Base-by-base conservation (phyloP, 2,329 filamentous ascomycete species). In the Neocucurbitaria cava region DNA sequence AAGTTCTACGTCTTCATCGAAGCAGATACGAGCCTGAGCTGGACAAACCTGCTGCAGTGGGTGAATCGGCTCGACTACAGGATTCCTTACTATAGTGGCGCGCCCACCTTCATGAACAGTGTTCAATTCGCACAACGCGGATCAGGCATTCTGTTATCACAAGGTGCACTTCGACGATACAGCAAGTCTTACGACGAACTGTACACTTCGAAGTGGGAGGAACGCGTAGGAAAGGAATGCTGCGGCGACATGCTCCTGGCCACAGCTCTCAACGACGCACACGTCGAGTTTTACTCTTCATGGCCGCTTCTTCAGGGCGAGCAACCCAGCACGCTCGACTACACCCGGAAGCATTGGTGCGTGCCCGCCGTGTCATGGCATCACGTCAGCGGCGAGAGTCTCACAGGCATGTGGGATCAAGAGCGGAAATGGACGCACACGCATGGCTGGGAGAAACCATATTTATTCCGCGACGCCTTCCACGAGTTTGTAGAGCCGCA, bases 271-370 rank as follows among this genome's bases (percentile, higher is more conserved):
- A 50, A 55, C 7, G 67, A 78, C 7, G 69, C 72, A 9, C 67
- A 69, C 17, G 71, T 77, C 17, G 70, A 72, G 21, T 65, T 76
- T 17, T 73, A 76, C 5, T 68, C 69, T 20, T 70, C 74, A 0
- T 79, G 73, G 65, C 79, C 79, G 0, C 70, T 79, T 45, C 70
- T 81, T 11, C 78, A 81, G 56, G 71, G 76, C 36, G 77, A 79
- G 50, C 76, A 73, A 18, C 76, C 76, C 5, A 61, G 62, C 31
- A 75, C 73, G 0, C 66, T 81, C 24, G 72, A 77, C 35, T 81
- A 72, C 68, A 71, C 67, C 1, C 45, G 66, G 10, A 67, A 64
- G 31, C 68, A 78, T 17, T 81, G 79, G 78, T 82, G 79, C 54
- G 55, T 61, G 1, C 77, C 78, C 5, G 74, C 74, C 10, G 61